Evolutionary conservation across 1,139 yeast species (phyloP).

Genomic region (Magnusiomyces suaveolens): DNA sequence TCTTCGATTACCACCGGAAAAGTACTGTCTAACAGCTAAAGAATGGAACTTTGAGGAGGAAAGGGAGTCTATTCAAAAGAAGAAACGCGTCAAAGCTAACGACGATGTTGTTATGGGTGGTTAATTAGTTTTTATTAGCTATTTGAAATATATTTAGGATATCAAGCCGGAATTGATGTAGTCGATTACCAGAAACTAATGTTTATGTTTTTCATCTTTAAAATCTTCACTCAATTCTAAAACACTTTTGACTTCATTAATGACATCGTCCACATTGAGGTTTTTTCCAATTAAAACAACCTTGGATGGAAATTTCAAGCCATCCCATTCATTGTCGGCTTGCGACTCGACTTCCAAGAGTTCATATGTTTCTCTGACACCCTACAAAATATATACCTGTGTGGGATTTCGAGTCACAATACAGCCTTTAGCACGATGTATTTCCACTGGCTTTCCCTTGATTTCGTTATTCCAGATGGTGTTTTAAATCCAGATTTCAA

Average conservation of each 20-base stretch:
- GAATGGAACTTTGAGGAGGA: constrained; percentile 57
- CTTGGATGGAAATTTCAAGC: background rate
- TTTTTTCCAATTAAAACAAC: constrained; percentile 69
- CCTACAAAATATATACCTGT: constrained; percentile 63
- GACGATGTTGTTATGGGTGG: constrained; percentile 12
- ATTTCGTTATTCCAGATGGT: constrained; percentile 56
- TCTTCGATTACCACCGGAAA: constrained; percentile 90
- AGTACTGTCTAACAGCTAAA: constrained; percentile 80
- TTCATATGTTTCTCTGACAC: constrained; percentile 88
- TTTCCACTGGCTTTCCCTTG: constrained; percentile 40
- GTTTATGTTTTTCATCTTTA: background rate
- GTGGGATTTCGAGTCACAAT: constrained; percentile 37
- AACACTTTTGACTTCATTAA: constrained; percentile 28
- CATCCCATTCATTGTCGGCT: background rate
- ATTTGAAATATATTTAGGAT: too few species aligned
- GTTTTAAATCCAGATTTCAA: constrained; percentile 57
- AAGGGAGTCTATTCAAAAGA: constrained; percentile 29
- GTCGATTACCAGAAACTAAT: too few species aligned
- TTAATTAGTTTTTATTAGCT: background rate
- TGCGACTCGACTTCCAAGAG: constrained; percentile 36
- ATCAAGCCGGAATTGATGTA: too few species aligned
- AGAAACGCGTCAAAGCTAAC: constrained; percentile 13
- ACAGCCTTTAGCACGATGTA: constrained; percentile 78
- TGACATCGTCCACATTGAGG: constrained; percentile 74
- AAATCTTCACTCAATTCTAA: background rate